Percentiles rank a stretch among this genome's conserved stretches.
phyloP scores from a whole-genome alignment of 495 filamentous ascomycete genomes.

The Tuber magnatum region DNA sequence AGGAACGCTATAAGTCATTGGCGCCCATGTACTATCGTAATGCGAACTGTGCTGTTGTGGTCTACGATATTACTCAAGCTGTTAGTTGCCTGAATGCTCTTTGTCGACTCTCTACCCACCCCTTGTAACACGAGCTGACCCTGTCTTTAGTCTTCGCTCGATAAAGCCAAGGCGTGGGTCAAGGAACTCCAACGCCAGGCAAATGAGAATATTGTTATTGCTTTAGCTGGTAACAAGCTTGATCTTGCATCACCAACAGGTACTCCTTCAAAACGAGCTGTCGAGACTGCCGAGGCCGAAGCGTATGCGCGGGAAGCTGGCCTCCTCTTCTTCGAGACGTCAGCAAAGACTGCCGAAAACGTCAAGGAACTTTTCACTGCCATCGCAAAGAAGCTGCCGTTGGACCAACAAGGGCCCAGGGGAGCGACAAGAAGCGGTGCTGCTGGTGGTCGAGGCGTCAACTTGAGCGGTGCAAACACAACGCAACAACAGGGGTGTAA shows the following conservation, averaged over 20 bases:
- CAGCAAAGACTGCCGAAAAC: slow-evolving; percentile 92
- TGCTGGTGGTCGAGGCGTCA: slow-evolving; percentile 38
- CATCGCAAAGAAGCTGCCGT: slow-evolving; percentile 91
- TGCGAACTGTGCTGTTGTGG: slow-evolving; percentile 96
- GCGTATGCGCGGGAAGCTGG: slow-evolving; percentile 89
- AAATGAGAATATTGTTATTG: slow-evolving; percentile 99
- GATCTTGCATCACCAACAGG: slow-evolving; percentile 70
- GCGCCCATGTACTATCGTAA: slow-evolving; percentile 99
- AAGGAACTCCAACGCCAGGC: slow-evolving; percentile 97
- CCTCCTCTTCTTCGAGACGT: slow-evolving; percentile 94
- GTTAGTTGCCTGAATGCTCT: slow-evolving; percentile 50
- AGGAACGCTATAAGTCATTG: slow-evolving; percentile 96
- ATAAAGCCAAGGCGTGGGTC: slow-evolving; percentile 99
- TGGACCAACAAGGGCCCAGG: slow-evolving; percentile 86
- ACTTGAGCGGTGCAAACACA: slow-evolving; percentile 34
- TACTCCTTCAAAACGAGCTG: slow-evolving; percentile 77
- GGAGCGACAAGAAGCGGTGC: slow-evolving; percentile 63
- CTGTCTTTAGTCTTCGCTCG: slow-evolving; percentile 67
- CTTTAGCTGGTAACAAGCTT: slow-evolving; percentile 92
- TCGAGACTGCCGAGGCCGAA: slow-evolving; percentile 79
- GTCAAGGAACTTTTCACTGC: slow-evolving; percentile 94
- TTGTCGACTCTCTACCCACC: background rate
- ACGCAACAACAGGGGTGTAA: slow-evolving; percentile 40
- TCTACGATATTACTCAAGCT: slow-evolving; percentile 98
- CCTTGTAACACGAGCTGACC: slow-evolving; percentile 15